Evolutionary conservation across 305 asterid species (phyloP).

Genomic region (Nicotiana rustica): DNA sequence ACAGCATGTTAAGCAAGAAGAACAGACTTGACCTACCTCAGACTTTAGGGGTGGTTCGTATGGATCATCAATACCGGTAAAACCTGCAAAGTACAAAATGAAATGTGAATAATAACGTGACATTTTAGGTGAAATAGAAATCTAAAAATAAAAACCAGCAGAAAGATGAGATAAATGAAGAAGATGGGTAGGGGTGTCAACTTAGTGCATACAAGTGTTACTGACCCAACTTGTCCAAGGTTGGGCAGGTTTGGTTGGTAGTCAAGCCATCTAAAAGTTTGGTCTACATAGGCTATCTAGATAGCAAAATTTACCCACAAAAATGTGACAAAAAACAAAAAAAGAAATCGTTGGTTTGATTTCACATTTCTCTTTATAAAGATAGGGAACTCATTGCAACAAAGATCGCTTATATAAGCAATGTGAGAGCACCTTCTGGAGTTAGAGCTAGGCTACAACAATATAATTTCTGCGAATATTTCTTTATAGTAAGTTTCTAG

Average conservation of each 20-base stretch:
- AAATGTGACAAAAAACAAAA: background rate
- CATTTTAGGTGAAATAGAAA: background rate
- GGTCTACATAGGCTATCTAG: background rate
- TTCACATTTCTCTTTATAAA: background rate
- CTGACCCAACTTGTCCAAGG: conserved; percentile 4
- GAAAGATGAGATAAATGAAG: conserved; percentile 12
- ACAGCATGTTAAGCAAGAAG: background rate
- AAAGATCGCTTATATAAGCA: too few relatives aligned
- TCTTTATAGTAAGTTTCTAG: too few relatives aligned
- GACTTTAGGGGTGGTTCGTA: conserved; percentile 80
- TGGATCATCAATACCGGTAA: conserved; percentile 95
- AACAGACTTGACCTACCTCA: conserved; percentile 58
- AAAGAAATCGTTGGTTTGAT: background rate
- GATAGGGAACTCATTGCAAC: too few relatives aligned
- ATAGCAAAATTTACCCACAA: background rate
- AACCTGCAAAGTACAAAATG: conserved; percentile 55
- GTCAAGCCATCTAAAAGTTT: background rate
- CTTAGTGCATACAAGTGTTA: background rate
- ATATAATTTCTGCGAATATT: too few relatives aligned
- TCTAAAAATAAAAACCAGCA: background rate
- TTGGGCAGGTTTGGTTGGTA: background rate
- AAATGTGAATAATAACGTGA: background rate
- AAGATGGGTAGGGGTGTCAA: background rate
- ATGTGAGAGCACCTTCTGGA: too few relatives aligned
- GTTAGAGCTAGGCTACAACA: too few relatives aligned